Conservation (phyloP, 768 basidiomycete species). For the Boletellus ananiceps region DNA sequence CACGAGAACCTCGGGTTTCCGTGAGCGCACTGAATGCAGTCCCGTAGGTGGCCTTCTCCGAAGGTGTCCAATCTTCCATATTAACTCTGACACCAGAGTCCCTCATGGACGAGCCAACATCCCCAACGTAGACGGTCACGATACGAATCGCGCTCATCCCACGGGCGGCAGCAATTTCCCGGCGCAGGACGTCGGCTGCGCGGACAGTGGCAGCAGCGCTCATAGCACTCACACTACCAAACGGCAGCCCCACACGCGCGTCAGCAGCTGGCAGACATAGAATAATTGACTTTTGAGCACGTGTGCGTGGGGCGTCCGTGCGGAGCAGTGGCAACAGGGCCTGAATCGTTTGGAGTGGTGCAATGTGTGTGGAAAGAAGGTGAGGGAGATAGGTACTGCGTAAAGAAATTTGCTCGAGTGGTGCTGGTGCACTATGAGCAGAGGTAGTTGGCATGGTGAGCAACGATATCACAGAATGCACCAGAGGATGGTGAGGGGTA, state of each 20-base stretch:
- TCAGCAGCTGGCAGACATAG: slow-evolving; percentile 73
- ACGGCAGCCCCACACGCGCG: slow-evolving; percentile 72
- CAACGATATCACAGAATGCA: slow-evolving; percentile 76
- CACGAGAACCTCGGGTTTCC: slow-evolving; percentile 41
- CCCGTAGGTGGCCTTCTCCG: slow-evolving; percentile 70
- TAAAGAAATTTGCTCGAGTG: slow-evolving; percentile 68
- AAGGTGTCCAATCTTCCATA: slow-evolving; percentile 70
- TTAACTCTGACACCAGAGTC: slow-evolving; percentile 38
- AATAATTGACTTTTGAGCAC: slow-evolving; percentile 47
- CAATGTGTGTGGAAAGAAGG: slow-evolving; percentile 69
- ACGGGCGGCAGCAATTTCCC: slow-evolving; percentile 66
- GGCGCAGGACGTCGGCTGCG: slow-evolving; percentile 66
- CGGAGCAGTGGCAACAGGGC: slow-evolving; percentile 73
- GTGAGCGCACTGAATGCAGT: slow-evolving; percentile 55
- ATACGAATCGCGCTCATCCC: slow-evolving; percentile 53
- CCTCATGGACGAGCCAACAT: slow-evolving; percentile 31
- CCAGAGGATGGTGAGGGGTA: slow-evolving; percentile 59
- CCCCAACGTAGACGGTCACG: slow-evolving; percentile 71
- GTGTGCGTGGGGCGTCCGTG: slow-evolving; percentile 52
- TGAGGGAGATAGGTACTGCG: slow-evolving; percentile 62
- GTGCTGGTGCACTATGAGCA: slow-evolving; percentile 41
- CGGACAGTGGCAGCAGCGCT: slow-evolving; percentile 68
- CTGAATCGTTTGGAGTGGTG: slow-evolving; percentile 73
- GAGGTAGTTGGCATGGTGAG: slow-evolving; percentile 51
- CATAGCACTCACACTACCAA: slow-evolving; percentile 62